Evolutionary conservation across 495 filamentous ascomycete genomes (phyloP).

Genomic region (Aspergillus nidulans): DNA sequence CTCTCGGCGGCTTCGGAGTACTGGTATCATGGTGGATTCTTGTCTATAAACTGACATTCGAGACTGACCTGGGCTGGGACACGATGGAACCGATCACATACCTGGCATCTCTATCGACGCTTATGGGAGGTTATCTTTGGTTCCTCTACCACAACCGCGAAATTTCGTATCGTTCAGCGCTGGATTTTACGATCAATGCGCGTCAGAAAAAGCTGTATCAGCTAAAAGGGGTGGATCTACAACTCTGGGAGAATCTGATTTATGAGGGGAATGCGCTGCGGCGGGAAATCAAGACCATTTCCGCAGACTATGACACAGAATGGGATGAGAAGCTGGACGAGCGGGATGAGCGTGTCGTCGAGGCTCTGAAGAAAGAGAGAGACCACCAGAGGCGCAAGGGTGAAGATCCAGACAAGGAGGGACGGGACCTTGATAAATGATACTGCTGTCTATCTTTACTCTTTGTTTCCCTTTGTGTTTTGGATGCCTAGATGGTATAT

Average conservation of each 20-base stretch:
- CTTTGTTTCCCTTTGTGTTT: background rate
- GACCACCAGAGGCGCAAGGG: slow-evolving; percentile 45
- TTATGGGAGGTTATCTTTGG: slow-evolving; percentile 90
- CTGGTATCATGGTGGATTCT: slow-evolving; percentile 74
- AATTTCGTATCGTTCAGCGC: slow-evolving; percentile 75
- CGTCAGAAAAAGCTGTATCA: slow-evolving; percentile 77
- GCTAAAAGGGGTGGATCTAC: slow-evolving; percentile 65
- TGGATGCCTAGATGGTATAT: slow-evolving; percentile 1
- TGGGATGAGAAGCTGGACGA: slow-evolving; percentile 85
- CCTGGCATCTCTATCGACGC: slow-evolving; percentile 71
- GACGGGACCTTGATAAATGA: slow-evolving; percentile 26
- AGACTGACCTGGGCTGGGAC: slow-evolving; percentile 80
- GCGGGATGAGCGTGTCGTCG: slow-evolving; percentile 65
- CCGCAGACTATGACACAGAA: slow-evolving; percentile 87
- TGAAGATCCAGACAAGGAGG: slow-evolving; percentile 35
- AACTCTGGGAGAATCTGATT: slow-evolving; percentile 73
- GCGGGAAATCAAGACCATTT: slow-evolving; percentile 74
- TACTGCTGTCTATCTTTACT: background rate
- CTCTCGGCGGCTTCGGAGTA: slow-evolving; percentile 69
- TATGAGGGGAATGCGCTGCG: slow-evolving; percentile 76
- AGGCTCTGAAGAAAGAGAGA: slow-evolving; percentile 62
- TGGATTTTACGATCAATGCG: slow-evolving; percentile 78
- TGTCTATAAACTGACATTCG: slow-evolving; percentile 75
- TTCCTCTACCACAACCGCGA: slow-evolving; percentile 92
- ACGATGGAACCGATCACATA: slow-evolving; percentile 91